Evolutionary conservation across 192 early-diverging fungal genomes (phyloP).

Genomic region (Coemansia sp.): DNA sequence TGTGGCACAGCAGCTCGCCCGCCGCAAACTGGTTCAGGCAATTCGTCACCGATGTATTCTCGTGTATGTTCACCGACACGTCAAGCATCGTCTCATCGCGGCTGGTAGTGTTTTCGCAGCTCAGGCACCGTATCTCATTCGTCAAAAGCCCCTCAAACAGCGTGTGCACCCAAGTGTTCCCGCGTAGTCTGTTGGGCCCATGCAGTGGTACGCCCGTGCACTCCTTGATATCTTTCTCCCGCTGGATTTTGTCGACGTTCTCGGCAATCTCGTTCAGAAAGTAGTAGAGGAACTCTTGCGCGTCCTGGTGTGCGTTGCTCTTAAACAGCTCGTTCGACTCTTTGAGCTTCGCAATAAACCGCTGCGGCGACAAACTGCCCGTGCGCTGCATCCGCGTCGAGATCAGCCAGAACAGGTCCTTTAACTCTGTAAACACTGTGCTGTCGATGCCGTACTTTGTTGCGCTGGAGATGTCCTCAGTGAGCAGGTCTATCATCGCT

Average conservation of each 20-base stretch:
- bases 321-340: conserved; percentile 94
- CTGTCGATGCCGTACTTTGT: conserved; percentile 65
- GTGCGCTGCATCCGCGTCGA: conserved; percentile 79
- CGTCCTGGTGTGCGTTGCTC: conserved; percentile 95
- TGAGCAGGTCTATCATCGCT: conserved; percentile 15
- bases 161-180: conserved; percentile 87
- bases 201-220: conserved; percentile 29
- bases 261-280: conserved; percentile 90
- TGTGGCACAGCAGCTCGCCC: conserved; percentile 90
- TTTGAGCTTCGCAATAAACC: conserved; percentile 87
- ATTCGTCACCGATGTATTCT: conserved; percentile 89
- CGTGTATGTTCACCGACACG: conserved; percentile 94
- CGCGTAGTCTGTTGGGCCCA: conserved; percentile 19
- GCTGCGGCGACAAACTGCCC: conserved; percentile 78
- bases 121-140: conserved; percentile 96
- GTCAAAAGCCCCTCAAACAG: conserved; percentile 94
- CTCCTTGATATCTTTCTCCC: conserved; percentile 47
- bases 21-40: conserved; percentile 97
- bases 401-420: conserved; percentile 85
- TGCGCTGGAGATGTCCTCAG: conserved; percentile 39
- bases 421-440: conserved; percentile 79
- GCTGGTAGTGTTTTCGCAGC: conserved; percentile 93
- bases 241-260: conserved; percentile 66
- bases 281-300: conserved; percentile 97
- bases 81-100: conserved; percentile 95